A percentile compares a stretch with the other conserved stretches of the same genome.
Conservation (phyloP, 208 protist species). For the Trypanosoma lewisi region DNA sequence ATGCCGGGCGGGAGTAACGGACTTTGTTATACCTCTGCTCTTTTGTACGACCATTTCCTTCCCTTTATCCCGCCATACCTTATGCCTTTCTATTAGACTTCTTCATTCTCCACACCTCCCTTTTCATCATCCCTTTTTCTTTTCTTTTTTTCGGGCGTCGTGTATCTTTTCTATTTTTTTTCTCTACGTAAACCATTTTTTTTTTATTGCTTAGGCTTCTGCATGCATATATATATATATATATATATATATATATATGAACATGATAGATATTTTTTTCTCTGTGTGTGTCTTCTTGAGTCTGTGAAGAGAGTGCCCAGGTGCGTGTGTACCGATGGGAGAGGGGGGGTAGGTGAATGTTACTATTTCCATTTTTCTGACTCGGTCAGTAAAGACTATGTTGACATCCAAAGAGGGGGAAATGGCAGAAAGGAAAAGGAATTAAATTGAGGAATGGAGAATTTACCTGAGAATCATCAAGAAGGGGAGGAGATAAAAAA, state of each 20-base stretch:
- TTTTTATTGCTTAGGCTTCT: background rate
- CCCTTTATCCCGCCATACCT: background rate
- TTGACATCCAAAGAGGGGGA: background rate
- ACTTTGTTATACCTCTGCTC: background rate
- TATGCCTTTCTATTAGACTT: background rate
- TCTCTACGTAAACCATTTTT: background rate
- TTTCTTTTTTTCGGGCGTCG: background rate
- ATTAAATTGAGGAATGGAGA: background rate
- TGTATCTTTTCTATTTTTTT: background rate
- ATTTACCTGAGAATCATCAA: background rate
- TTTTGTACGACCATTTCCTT: background rate
- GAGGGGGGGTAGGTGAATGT: background rate
- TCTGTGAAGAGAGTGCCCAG: background rate
- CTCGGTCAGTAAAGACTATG: background rate
- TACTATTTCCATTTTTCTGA: background rate
- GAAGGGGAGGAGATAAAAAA: background rate
- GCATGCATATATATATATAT: background rate
- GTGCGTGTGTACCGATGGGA: too few relatives aligned
- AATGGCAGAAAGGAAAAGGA: background rate
- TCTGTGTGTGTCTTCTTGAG: background rate
- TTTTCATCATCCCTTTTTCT: background rate
- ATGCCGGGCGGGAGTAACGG: background rate
- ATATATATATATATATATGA: slow-evolving; percentile 1
- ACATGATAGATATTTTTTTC: background rate
- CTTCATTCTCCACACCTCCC: too few relatives aligned